Base-by-base conservation (phyloP, 2,329 filamentous ascomycete species). In the Pseudonectria foliicola region DNA sequence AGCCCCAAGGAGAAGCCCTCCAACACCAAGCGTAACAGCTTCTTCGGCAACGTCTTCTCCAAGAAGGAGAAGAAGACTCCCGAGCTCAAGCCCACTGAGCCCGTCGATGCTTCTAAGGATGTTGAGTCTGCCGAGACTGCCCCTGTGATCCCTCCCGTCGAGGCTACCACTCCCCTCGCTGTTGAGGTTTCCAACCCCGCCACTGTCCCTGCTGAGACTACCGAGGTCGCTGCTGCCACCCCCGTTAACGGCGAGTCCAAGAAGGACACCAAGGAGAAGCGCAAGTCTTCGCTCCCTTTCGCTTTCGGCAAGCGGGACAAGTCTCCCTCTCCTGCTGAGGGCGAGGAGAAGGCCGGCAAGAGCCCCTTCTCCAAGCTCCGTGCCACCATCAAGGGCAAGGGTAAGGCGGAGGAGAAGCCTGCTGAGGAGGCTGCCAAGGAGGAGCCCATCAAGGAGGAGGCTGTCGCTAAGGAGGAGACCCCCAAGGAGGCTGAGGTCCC, bases 301-400 rank as follows among this genome's bases (percentile, higher is more conserved):
- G 78, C 77, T 52, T 80, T 78, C 55, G 79, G 85, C 53, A 83
- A 86, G 75, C 90, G 90, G 73, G 80, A 83, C 61, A 74, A 75
- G 63, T 63, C 62, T 25, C 59, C 66, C 29, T 53, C 64, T 25
- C 73, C 72, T 2, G 80, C 80, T 45, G 71, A 77, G 50, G 80
- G 84, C 56, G 70, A 75, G 46, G 70, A 76, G 61, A 74, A 74
- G 67, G 50, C 57, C 25, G 46, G 49, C 43, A 70, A 69, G 45
- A 66, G 67, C 38, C 64, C 70, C 35, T 78, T 78, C 69, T 77
- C 73, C 38, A 77, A 77, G 70, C 62, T 79, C 53, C 69, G 70
- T 50, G 68, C 68, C 52, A 74, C 71, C 45, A 73, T 75, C 63
- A 72, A 71, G 58, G 52, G 57, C 55, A 68, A 67, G 61, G 45